phyloP scores from a whole-genome alignment of 345 rosid genomes.

The Syzygium jambos region DNA sequence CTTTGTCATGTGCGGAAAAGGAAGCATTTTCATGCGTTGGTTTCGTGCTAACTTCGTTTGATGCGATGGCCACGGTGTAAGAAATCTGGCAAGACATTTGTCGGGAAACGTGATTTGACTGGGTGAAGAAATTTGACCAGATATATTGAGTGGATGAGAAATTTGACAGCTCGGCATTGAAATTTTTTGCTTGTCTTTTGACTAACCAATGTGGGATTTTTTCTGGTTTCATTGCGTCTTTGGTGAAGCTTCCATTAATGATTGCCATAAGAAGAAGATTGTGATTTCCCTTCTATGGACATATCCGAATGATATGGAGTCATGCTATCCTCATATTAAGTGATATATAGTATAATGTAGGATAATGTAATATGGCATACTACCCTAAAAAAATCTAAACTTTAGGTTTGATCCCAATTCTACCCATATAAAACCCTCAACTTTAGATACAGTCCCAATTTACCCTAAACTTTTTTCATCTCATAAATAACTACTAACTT shows the following conservation, averaged over 20 bases:
- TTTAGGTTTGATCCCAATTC: too few species aligned
- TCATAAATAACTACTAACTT: background rate
- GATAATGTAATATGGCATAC: too few species aligned
- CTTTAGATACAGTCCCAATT: too few species aligned
- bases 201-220: background rate
- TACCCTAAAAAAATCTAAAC: background rate
- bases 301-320: background rate
- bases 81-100: background rate
- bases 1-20: background rate
- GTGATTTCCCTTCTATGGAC: background rate
- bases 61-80: too few species aligned
- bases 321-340: background rate
- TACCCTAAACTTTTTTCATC: too few species aligned
- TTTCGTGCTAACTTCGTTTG: background rate
- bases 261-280: background rate
- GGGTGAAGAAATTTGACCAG: background rate
- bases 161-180: background rate
- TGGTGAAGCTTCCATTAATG: background rate
- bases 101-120: background rate
- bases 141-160: background rate
- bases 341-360: background rate
- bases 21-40: background rate
- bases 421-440: rapidly evolving
- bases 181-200: background rate
- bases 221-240: background rate